Conservation (phyloP, 148 eudicot genomes). For the Amaranthus cruentus region DNA sequence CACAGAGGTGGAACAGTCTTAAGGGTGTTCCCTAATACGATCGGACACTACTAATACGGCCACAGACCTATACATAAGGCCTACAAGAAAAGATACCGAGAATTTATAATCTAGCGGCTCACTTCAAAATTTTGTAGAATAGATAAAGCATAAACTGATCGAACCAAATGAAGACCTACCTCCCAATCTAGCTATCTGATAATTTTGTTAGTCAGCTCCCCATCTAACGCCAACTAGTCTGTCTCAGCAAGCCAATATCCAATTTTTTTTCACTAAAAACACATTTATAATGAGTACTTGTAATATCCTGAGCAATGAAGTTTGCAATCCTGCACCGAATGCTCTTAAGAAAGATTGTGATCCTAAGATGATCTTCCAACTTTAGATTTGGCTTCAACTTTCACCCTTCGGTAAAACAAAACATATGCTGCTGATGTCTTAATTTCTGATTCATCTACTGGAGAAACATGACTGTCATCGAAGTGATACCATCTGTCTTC, state of each 20-base stretch:
- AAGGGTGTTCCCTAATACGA: not conserved
- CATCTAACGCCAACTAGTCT: conserved; percentile 9
- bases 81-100: not conserved
- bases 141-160: not conserved
- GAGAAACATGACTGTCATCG: conserved; percentile 85
- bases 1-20: not conserved
- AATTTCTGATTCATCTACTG: conserved; percentile 70
- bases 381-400: conserved; percentile 23
- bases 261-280: not conserved
- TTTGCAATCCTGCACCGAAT: not conserved
- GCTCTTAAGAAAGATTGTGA: conserved; percentile 23
- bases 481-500: conserved; percentile 94
- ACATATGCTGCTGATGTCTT: conserved; percentile 93
- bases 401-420: conserved; percentile 78
- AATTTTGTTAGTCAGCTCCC: conserved; percentile 3
- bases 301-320: conserved; percentile 1
- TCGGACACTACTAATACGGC: conserved; percentile 1
- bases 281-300: not conserved
- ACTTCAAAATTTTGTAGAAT: conserved; percentile 19
- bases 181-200: conserved; percentile 10
- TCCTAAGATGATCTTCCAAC: conserved; percentile 35
- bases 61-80: conserved; percentile 16
- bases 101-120: conserved; percentile 15
- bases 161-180: conserved; percentile 11
- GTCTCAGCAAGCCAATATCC: not conserved